Conservation (phyloP, 2,329 filamentous ascomycete species). For the Paraconiothyrium sp. region DNA sequence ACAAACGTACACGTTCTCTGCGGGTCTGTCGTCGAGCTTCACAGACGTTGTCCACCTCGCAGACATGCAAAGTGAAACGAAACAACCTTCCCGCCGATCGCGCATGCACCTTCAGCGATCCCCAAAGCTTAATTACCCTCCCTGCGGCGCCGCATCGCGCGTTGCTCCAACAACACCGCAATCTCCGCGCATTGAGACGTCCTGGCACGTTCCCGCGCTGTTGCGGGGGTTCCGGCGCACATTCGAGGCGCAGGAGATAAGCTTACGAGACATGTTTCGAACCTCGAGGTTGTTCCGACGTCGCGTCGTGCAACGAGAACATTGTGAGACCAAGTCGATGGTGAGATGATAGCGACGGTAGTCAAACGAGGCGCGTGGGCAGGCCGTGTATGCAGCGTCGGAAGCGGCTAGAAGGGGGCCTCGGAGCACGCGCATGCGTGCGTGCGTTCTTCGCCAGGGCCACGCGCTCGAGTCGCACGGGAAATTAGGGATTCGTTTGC, state of each 20-base stretch:
- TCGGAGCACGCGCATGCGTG: neutral
- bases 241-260: neutral
- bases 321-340: neutral
- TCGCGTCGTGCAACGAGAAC: neutral
- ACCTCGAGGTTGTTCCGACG: constrained; percentile 5
- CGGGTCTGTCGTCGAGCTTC: neutral
- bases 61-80: neutral
- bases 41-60: too few species aligned
- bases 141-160: neutral
- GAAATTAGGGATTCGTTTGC: constrained; percentile 14
- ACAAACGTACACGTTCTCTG: neutral
- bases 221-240: neutral
- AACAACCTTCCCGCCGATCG: neutral
- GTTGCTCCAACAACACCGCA: constrained; percentile 7
- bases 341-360: neutral
- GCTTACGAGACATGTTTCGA: constrained; percentile 7
- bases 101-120: neutral
- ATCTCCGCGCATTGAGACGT: neutral
- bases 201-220: neutral
- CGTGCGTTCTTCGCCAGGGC: constrained; percentile 8
- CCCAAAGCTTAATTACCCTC: constrained; percentile 1
- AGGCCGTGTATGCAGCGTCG: too few species aligned
- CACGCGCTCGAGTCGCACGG: constrained; percentile 19
- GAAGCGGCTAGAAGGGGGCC: constrained; percentile 9
- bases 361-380: neutral